Evolutionary conservation across 1,284 basidiomycete genomes (phyloP), one percentile per base, ranked within the genome.

Genomic region (Heliocybe sulcata): DNA sequence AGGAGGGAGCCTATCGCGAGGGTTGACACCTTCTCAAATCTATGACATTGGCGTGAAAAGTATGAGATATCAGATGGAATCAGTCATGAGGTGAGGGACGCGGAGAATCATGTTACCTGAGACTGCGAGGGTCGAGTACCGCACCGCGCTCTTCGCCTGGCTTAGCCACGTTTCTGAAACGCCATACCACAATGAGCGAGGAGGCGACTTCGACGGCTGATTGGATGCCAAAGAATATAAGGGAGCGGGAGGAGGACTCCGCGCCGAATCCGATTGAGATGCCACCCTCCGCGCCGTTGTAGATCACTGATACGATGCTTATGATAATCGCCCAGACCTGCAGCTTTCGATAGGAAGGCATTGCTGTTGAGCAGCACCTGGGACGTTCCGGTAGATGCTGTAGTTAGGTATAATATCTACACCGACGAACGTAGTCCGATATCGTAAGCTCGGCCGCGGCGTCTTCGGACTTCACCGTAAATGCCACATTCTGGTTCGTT

Each of bases 171-270:
- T 65, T 57, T 22, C 68, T 48, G 55, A 77, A 77, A 26, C 76
- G 64, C 76, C 76, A 79, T 11, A 73, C 56, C 35, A 76, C 74
- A 22, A 74, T 63, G 31, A 61, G 33, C 1, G 72, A 65, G 14
- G 73, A 75, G 31, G 73, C 63, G 48, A 79, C 71, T 59, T 80
- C 76, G 55, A 79, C 70, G 20, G 61, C 69, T n/a, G 75, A 73
- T 58, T 77, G 79, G 52, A 82, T 69, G 14, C 77, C 75, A 58
- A 76, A 81, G 67, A 80, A 78, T 51, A 72, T 64, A 54, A 81
- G 71, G n/a, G 77, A 73, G 19, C 65, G 69, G 0, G 77, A 77
- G 1, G 67, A 65, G 14, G 74, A 71, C 51, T 77, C 76, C 45
- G 68, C 65, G 0, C 77, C 76, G 42, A 78, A 71, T 14, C 69